phyloP scores from a whole-genome alignment of 805 yeast genomes.

The Yarrowia osloensis region DNA sequence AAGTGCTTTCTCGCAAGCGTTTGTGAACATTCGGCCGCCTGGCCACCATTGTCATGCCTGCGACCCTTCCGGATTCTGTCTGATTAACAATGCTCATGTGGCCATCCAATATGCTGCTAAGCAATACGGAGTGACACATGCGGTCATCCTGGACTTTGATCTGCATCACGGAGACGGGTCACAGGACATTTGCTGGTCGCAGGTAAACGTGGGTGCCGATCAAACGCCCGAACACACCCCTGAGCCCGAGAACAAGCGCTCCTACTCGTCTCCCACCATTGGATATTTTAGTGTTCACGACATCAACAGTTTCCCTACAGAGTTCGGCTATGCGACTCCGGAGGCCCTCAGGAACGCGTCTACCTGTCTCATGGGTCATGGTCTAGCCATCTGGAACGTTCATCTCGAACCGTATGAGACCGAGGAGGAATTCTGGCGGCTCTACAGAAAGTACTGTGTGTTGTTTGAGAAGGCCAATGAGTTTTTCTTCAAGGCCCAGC shows the following conservation, averaged over 20 bases:
- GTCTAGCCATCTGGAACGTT: slow-evolving; percentile 78
- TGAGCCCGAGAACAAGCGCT: background rate
- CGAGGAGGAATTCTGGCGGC: slow-evolving; percentile 63
- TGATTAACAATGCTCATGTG: slow-evolving; percentile 78
- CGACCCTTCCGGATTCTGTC: slow-evolving; percentile 82
- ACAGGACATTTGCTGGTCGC: slow-evolving; percentile 81
- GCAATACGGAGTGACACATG: slow-evolving; percentile 68
- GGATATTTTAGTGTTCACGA: slow-evolving; percentile 86
- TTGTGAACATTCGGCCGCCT: slow-evolving; percentile 75
- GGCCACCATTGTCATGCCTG: slow-evolving; percentile 87
- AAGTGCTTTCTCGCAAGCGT: slow-evolving; percentile 44
- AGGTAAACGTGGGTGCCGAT: slow-evolving; percentile 48
- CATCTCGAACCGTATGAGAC: slow-evolving; percentile 68
- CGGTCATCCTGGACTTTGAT: slow-evolving; percentile 79
- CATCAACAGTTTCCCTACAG: slow-evolving; percentile 84
- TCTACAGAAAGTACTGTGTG: slow-evolving; percentile 63
- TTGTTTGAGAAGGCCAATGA: slow-evolving; percentile 67
- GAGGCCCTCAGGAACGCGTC: slow-evolving; percentile 74
- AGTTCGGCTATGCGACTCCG: slow-evolving; percentile 70
- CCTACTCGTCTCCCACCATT: slow-evolving; percentile 61
- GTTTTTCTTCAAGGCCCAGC: slow-evolving; percentile 47
- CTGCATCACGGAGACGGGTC: slow-evolving; percentile 89
- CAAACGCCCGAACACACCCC: background rate
- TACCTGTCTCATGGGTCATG: slow-evolving; percentile 75
- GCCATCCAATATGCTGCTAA: slow-evolving; percentile 75